Evolutionary conservation across 768 basidiomycete species (phyloP), one percentile per base, ranked within the genome.

Genomic region (Tulasnella sp.): DNA sequence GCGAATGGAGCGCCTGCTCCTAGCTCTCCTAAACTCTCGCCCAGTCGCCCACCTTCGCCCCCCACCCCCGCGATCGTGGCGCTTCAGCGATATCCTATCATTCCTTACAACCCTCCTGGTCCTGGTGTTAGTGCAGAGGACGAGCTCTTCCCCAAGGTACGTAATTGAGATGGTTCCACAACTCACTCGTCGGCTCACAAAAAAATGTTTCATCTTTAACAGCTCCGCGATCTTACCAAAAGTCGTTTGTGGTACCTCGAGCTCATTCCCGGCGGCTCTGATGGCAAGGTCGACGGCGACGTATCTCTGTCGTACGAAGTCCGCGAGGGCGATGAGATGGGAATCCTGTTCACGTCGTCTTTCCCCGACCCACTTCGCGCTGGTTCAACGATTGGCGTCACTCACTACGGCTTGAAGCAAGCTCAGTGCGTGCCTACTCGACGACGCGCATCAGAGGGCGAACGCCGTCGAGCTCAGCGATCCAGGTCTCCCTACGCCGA

Each of bases 61-160:
- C 74, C 74, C 9, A 22, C 71, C 25, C 67, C 74, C 14, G 39
- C 74, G 14, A 70, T n/a, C 38, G 39, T 76, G 4, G 4, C 58
- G 11, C 68, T 76, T 39, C 74, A 76, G 39, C 38, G 74, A 31
- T 76, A 76, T 40, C 74, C 74, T 19, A 76, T 76, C 68, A 76
- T 76, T 29, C 74, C 74, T 25, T 76, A 76, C 68, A 68, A 68
- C 38, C 74, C 74, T 67, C 58, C 74, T 37, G 68, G 58, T 29
- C 42, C 40, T 15, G 49, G 72, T 29, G 45, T 74, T 29, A 37
- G 45, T 22, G 42, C 72, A 52, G 72, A 52, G 15, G 72, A 76
- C 2, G 74, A 76, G 42, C 36, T 29, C 17, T 76, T 76, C 67
- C 74, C 74, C 7, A 76, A 76, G 74, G 74, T 76, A 31, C 4